Conservation (phyloP, 208 protist genomes). For the Leishmania major region DNA sequence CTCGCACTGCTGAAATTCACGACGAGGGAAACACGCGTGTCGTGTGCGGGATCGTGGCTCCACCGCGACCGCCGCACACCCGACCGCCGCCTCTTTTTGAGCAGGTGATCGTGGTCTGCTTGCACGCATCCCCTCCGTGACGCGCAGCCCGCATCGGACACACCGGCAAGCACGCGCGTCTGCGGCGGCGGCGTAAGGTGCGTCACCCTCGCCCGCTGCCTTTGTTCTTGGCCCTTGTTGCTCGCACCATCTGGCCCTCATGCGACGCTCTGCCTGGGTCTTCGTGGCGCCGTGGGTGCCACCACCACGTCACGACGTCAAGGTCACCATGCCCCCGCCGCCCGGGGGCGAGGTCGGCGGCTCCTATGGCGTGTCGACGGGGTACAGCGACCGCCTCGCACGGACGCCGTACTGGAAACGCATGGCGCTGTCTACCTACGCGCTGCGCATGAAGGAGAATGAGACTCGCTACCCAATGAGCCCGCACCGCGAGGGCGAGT, state of each 20-base stretch:
- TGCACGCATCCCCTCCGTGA: neutral
- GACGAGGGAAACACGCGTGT: neutral
- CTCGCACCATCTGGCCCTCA: neutral
- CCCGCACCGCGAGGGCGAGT: constrained; percentile 68
- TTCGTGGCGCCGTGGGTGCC: constrained; percentile 84
- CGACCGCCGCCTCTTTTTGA: neutral
- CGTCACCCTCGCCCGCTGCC: neutral
- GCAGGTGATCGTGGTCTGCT: neutral
- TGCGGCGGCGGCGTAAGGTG: neutral
- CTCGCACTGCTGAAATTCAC: neutral
- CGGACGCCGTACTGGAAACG: constrained; percentile 88
- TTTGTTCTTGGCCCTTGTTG: neutral
- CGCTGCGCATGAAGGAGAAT: constrained; percentile 82
- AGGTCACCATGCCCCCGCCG: constrained; percentile 86
- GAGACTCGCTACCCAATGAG: constrained; percentile 88
- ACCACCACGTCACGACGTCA: constrained; percentile 76
- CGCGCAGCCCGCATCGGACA: neutral
- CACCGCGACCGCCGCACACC: neutral
- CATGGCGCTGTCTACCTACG: constrained; percentile 85
- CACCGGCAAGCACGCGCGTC: neutral
- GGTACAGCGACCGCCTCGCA: constrained; percentile 88
- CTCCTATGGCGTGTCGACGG: constrained; percentile 74
- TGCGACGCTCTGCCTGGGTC: constrained; percentile 7
- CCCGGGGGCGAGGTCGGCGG: constrained; percentile 88
- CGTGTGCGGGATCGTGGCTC: neutral